Evolutionary conservation across 345 rosid genomes (phyloP), one percentile per base, ranked within the genome.

Genomic region (Turritis glabra): DNA sequence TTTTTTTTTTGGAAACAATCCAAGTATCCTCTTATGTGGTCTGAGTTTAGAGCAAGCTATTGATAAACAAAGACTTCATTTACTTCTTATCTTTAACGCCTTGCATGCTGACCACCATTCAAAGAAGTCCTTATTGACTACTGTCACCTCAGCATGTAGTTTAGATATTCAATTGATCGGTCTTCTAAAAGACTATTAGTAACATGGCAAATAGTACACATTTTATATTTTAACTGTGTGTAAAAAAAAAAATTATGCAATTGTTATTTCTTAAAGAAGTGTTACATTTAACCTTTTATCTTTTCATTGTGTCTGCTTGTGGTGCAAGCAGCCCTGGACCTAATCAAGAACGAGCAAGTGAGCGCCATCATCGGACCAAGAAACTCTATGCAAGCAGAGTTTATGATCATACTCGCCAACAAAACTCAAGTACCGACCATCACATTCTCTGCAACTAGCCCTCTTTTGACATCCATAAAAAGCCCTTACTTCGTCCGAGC

Each of bases 281-380:
- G 43, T 38, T 14, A 40, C 6, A 40, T 17, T 41, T 44, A 7
- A 47, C 0, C 0, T 51, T 55, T 29, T 3, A 4, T 9, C 0
- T 0, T 54, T 27, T 21, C 2, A 4, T 35, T 56, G 37, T 32
- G 18, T 58, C 67, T 75, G 62, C 26, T 74, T 74, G 78, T 55
- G 72, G 40, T 57, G 55, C 21, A 64, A 73, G 51, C 84, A 80
- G 86, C 85, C 23, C 26, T 80, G 13, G 82, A 82, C 17, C 59
- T 84, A 52, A 72, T 87, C 11, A 79, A 87, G 60, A 85, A 83
- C 38, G 75, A 65, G 70, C 37, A 73, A 77, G 86, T 84, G 67
- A 79, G 81, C 57, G 90, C 86, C 53, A 85, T 85, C n/a, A 15
- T 89, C 0, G 91, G 90, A 51, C 88, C 90, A 60, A 64, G 55